Base-by-base conservation (phyloP, 2,329 filamentous ascomycete genomes). In the Aspergillus awamori region DNA sequence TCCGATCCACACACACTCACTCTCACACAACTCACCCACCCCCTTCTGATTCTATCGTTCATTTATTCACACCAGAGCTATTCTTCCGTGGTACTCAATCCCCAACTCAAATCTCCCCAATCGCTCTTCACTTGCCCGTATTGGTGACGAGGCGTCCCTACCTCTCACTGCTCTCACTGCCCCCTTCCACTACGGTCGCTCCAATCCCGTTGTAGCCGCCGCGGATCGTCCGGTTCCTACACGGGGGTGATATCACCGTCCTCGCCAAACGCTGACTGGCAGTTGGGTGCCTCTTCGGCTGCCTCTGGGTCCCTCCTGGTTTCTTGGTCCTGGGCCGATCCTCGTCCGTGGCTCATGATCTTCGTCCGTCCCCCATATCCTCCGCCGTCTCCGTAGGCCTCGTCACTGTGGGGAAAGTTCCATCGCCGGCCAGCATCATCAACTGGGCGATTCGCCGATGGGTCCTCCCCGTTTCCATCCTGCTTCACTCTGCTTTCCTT, bases 301-400 rank as follows among this genome's bases (percentile, higher is more conserved):
- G 20, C 20, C 41, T 45, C 41, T 45, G 41, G 41, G n/a, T 49
- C 22, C 20, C 52, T 22, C 13, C 20, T 10, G 43, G 33, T 41
- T 38, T 20, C 45, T 51, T 59, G 38, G 49, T 62, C 54, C 57
- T 57, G 13, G 15, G 39, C 36, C 47, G 45, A 53, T 47, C 39
- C 55, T 57, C 61, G 52, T 41, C 26, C 53, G 55, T 64, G 53
- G 49, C 63, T 64, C 63, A 67, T 66, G 63, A 65, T 68, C 63
- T 61, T 58, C 62, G 58, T 53, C 54, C 59, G 53, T 59, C 38
- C 60, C 65, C 65, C 26, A 61, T 65, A 62, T 51, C 56, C 62
- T 65, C 64, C 62, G 61, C 63, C 61, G 48, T 64, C 63, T 67
- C 67, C 67, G 65, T 67, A 64, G 63, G 63, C 65, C 64, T 67